A percentile compares a stretch with the other conserved stretches of the same genome.
Evolutionary conservation across 768 basidiomycete species (phyloP).

Genomic region (Atractiella rhizophila): DNA sequence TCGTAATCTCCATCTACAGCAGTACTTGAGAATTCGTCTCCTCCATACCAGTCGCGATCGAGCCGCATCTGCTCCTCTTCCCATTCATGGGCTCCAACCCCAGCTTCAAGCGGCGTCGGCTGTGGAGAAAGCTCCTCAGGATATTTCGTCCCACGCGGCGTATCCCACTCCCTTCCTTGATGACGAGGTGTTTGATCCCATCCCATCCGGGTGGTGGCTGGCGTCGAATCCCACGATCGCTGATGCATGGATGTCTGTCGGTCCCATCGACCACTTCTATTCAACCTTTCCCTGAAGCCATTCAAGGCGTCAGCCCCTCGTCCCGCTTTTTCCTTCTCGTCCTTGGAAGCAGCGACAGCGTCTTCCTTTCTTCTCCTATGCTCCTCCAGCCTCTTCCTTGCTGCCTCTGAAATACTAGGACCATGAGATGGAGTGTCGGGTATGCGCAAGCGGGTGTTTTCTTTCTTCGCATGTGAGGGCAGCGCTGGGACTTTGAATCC

Average conservation of each 20-base stretch:
- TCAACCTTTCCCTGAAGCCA: conserved; percentile 60
- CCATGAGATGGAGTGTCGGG: conserved; percentile 86
- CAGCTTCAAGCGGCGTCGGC: conserved; percentile 4
- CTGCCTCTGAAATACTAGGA: conserved; percentile 58
- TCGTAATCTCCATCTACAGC: conserved; percentile 77
- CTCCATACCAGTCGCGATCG: conserved; percentile 83
- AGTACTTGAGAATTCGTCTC: conserved; percentile 65
- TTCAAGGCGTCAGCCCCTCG: conserved; percentile 4
- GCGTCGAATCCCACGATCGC: conserved; percentile 13
- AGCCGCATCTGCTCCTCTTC: conserved; percentile 80
- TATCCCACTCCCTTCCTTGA: conserved; percentile 15
- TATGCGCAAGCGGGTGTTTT: conserved; percentile 44
- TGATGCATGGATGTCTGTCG: conserved; percentile 21
- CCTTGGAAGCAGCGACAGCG: conserved; percentile 2
- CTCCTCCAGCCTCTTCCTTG: conserved; percentile 48
- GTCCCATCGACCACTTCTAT: conserved; percentile 34
- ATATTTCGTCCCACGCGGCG: conserved; percentile 14
- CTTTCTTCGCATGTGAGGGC: conserved; percentile 35
- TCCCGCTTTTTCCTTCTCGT: neutral
- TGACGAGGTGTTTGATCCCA: conserved; percentile 13
- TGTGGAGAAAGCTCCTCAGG: conserved; percentile 8
- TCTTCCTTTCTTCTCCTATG: conserved; percentile 25
- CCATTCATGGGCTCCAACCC: conserved; percentile 41
- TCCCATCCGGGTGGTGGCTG: conserved; percentile 2
- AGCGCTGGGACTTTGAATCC: conserved; percentile 34